phyloP scores from a whole-genome alignment of 1,284 basidiomycete species.

The Coriolopsis trogii region DNA sequence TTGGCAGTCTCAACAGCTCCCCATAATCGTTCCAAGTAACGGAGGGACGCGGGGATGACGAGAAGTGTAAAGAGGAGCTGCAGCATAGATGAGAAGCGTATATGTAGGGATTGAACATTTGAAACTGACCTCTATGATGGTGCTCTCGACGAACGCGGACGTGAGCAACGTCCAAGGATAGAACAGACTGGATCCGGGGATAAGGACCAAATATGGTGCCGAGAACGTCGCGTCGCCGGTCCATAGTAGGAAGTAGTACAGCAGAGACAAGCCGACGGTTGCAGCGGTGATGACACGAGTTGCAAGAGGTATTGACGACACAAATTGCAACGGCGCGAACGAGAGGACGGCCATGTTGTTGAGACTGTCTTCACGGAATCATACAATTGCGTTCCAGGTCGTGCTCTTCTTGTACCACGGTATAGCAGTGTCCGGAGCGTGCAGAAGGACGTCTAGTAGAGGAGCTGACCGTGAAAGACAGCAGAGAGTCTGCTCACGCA shows the following conservation, averaged over 20 bases:
- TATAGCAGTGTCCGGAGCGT: background rate
- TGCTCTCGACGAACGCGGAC: conserved; percentile 85
- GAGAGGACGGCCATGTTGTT: conserved; percentile 70
- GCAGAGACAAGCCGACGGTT: conserved; percentile 64
- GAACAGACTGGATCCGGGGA: conserved; percentile 84
- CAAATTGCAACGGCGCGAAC: conserved; percentile 61
- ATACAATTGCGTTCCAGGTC: conserved; percentile 6
- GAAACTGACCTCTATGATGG: conserved; percentile 74
- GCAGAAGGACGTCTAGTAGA: background rate
- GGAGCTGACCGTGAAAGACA: background rate
- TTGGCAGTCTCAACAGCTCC: conserved; percentile 85
- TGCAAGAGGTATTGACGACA: conserved; percentile 75
- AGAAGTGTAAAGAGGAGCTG: conserved; percentile 82
- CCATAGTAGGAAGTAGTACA: conserved; percentile 70
- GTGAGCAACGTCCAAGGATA: conserved; percentile 95
- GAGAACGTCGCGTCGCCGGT: conserved; percentile 47
- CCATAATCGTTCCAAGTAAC: conserved; percentile 95
- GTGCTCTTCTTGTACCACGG: no score
- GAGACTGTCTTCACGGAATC: conserved; percentile 5
- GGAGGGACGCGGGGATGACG: conserved; percentile 80
- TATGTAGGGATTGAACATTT: conserved; percentile 2
- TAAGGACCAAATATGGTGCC: conserved; percentile 80
- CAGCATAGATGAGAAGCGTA: conserved; percentile 9
- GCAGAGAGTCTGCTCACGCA: background rate
- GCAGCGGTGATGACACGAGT: conserved; percentile 78